phyloP scores from a whole-genome alignment of 1,284 basidiomycete species.

The Mrakiaceae sp. region DNA sequence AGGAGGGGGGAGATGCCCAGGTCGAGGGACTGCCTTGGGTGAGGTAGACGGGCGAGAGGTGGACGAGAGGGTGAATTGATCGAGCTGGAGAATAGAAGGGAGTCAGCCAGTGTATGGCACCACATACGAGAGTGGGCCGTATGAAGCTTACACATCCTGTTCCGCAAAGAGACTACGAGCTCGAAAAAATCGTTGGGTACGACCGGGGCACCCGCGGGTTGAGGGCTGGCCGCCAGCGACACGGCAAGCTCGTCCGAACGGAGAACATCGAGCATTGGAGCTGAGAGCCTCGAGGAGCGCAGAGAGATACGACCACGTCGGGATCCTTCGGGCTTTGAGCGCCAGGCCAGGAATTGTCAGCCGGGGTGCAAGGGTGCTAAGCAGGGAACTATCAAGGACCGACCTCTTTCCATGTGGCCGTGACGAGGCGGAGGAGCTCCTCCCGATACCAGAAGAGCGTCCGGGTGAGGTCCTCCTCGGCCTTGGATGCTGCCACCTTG shows the following conservation, averaged over 20 bases:
- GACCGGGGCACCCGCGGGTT: conserved; percentile 26
- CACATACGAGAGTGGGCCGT: conserved; percentile 5
- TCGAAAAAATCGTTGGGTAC: conserved; percentile 47
- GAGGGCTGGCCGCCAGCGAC: conserved; percentile 28
- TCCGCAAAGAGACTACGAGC: conserved; percentile 41
- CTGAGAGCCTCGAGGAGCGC: conserved; percentile 59
- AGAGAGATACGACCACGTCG: conserved; percentile 64
- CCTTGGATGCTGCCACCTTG: conserved; percentile 50
- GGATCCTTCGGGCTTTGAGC: conserved; percentile 52
- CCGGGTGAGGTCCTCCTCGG: conserved; percentile 51
- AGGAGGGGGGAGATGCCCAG: conserved; percentile 32
- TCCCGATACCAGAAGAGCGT: conserved; percentile 93
- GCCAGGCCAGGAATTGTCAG: conserved; percentile 5
- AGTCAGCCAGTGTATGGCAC: neutral
- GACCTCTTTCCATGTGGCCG: conserved; percentile 73
- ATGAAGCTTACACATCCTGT: conserved; percentile 37
- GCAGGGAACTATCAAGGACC: conserved; percentile 19
- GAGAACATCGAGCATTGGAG: conserved; percentile 61
- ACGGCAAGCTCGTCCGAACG: conserved; percentile 54
- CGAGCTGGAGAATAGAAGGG: conserved; percentile 2
- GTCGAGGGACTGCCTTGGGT: conserved; percentile 10
- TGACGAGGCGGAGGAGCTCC: conserved; percentile 56
- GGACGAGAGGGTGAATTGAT: conserved; percentile 18
- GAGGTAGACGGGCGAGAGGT: conserved; percentile 15
- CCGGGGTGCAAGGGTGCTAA: neutral